These are phyloP conservation scores for Macrolepiota albuminosa DNA, from an alignment of 768 basidiomycete genomes.

Conservation along the genomic window DNA sequence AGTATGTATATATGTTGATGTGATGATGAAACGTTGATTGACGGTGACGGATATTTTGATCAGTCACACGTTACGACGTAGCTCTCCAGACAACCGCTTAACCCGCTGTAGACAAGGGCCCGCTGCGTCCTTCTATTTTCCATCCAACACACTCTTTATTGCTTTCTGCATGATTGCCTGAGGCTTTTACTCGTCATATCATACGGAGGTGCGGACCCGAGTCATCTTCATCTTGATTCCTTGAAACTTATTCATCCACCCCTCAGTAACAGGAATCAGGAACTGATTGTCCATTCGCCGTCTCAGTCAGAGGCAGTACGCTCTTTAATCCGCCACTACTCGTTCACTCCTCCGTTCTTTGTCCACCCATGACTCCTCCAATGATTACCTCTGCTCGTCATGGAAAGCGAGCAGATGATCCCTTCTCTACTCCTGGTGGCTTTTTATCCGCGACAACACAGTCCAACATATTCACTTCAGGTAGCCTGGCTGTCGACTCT, in stretches of 20 bases:
- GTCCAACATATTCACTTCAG: background rate
- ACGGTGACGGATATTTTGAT: slow-evolving; percentile 12
- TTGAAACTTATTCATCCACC: slow-evolving; percentile 13
- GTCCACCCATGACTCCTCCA: background rate
- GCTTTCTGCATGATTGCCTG: slow-evolving; percentile 13
- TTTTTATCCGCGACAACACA: slow-evolving; percentile 13
- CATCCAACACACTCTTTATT: background rate
- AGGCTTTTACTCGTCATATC: background rate
- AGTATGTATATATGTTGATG: background rate
- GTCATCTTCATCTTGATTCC: background rate
- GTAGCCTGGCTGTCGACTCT: slow-evolving; percentile 16
- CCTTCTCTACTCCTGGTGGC: slow-evolving; percentile 16
- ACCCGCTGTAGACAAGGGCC: background rate
- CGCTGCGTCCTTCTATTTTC: background rate
- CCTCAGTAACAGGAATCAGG: slow-evolving; percentile 11
- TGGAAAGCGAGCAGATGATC: slow-evolving; percentile 12
- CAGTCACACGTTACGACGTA: slow-evolving; percentile 10
- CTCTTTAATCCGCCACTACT: slow-evolving; percentile 15
- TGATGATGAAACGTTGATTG: slow-evolving; percentile 9
- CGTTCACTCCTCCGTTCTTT: slow-evolving; percentile 7
- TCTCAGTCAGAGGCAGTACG: slow-evolving; percentile 16
- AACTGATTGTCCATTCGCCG: slow-evolving; percentile 11
- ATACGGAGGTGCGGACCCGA: background rate
- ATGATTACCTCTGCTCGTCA: slow-evolving; percentile 11
- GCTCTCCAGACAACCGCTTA: slow-evolving; percentile 1